Conservation (phyloP, 225 moss, liverwort and hornwort species). For the Pseudisothecium myosuroides region DNA sequence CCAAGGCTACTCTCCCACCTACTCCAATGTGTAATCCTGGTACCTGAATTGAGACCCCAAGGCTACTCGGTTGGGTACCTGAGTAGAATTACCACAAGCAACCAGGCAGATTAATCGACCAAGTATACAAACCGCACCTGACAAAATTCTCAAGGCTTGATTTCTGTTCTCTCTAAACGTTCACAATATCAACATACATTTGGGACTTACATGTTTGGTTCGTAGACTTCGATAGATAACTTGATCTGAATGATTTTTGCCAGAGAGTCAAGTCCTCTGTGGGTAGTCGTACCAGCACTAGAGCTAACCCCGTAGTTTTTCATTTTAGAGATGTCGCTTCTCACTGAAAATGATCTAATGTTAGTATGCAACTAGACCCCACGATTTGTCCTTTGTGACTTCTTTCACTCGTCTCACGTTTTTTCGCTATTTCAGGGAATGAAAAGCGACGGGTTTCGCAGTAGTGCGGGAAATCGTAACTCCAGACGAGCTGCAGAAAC, state of each 20-base stretch:
- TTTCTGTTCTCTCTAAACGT: background rate
- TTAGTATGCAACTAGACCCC: too few species aligned
- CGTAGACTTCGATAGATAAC: background rate
- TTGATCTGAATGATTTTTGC: background rate
- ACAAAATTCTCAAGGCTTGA: background rate
- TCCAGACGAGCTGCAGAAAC: constrained; percentile 6
- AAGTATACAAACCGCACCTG: background rate
- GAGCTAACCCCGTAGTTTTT: too few species aligned
- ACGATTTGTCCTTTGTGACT: too few species aligned
- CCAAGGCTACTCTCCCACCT: background rate
- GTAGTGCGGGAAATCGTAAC: too few species aligned
- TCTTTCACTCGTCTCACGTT: too few species aligned
- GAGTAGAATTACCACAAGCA: background rate
- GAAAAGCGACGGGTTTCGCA: too few species aligned
- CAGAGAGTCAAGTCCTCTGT: background rate
- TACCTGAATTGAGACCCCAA: constrained; percentile 2
- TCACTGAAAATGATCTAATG: too few species aligned
- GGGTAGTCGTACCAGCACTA: too few species aligned
- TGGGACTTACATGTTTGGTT: background rate
- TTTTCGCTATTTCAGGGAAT: too few species aligned
- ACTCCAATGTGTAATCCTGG: too few species aligned
- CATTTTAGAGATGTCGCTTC: too few species aligned
- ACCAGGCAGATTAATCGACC: background rate
- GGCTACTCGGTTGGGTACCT: background rate
- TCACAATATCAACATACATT: background rate